A percentile compares a stretch with the other conserved stretches of the same genome.
Conservation (phyloP, 306 rosid genomes). For the Prunus fruticosa region DNA sequence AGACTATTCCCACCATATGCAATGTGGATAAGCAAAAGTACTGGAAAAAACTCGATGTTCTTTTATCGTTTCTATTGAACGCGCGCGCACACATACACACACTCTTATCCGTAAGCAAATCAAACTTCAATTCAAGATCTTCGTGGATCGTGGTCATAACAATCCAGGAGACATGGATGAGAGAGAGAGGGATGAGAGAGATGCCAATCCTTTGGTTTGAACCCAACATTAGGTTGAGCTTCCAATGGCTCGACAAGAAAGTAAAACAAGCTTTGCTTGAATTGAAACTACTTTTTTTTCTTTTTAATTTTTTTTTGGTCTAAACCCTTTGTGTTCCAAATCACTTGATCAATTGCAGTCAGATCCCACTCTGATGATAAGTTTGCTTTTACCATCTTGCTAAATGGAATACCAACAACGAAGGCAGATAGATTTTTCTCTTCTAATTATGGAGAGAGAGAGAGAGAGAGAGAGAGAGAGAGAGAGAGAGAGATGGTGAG, state of each 20-base stretch:
- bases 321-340: background rate
- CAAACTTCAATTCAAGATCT: no score
- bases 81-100: background rate
- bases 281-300: background rate
- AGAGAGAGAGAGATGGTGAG: background rate
- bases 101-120: slow-evolving; percentile 26
- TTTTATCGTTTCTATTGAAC: slow-evolving; percentile 13
- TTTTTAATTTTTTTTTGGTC: no score
- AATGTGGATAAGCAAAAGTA: slow-evolving; percentile 47
- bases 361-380: slow-evolving; percentile 60
- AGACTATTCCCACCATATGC: slow-evolving; percentile 48
- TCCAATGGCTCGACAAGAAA: slow-evolving; percentile 41
- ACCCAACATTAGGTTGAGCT: background rate
- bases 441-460: slow-evolving; percentile 31
- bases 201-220: no score
- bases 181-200: no score
- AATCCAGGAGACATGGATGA: no score
- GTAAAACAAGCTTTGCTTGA: slow-evolving; percentile 33
- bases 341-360: slow-evolving; percentile 62
- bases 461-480: slow-evolving; percentile 18
- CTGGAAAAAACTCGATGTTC: slow-evolving; percentile 5
- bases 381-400: slow-evolving; percentile 44
- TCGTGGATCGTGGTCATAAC: no score
- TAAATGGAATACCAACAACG: slow-evolving; percentile 57
- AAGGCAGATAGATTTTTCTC: slow-evolving; percentile 39